A percentile compares a stretch with the other conserved stretches of the same genome.
phyloP scores from a whole-genome alignment of 2,329 filamentous ascomycete species.

The Tolypocladium tropicale region DNA sequence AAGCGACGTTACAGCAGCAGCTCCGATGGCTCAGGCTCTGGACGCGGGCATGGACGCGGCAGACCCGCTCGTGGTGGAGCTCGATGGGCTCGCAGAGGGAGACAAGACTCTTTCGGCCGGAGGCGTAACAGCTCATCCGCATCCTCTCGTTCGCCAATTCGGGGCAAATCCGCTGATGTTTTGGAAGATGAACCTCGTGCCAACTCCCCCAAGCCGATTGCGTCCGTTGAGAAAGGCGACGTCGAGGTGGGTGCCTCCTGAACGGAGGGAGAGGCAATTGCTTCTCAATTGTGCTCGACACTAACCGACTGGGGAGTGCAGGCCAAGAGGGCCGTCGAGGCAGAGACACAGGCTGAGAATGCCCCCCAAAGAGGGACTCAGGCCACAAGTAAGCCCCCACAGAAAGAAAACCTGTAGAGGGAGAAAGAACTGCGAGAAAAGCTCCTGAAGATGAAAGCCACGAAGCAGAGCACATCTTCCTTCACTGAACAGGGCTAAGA shows the following conservation, averaged over 20 bases:
- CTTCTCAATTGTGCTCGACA: slow-evolving; percentile 3
- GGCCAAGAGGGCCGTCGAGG: slow-evolving; percentile 3
- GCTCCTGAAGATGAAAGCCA: slow-evolving; percentile 14
- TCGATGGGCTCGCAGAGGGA: background rate
- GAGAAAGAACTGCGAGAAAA: slow-evolving; percentile 2
- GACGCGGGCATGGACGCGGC: background rate
- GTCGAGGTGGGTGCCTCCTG: slow-evolving; percentile 14
- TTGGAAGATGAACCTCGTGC: slow-evolving; percentile 21
- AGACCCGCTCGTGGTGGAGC: slow-evolving; percentile 1
- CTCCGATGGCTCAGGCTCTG: slow-evolving; percentile 5
- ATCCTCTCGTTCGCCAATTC: slow-evolving; percentile 38
- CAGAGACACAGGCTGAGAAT: background rate
- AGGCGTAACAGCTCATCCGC: slow-evolving; percentile 42
- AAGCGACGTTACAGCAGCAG: slow-evolving; percentile 3
- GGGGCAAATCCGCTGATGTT: slow-evolving; percentile 48
- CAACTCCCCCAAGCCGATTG: slow-evolving; percentile 8
- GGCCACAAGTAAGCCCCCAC: slow-evolving; percentile 4
- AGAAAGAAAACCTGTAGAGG: background rate
- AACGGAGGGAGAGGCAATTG: background rate
- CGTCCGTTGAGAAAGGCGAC: slow-evolving; percentile 6
- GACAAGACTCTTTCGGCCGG: slow-evolving; percentile 14
- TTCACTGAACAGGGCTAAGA: slow-evolving; percentile 9
- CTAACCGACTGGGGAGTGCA: slow-evolving; percentile 5
- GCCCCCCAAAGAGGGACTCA: slow-evolving; percentile 1
- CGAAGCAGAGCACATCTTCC: slow-evolving; percentile 10